A percentile compares a stretch with the other conserved stretches of the same genome.
phyloP scores from a whole-genome alignment of 257 asterid genomes.

The Solanum bukasovii region DNA sequence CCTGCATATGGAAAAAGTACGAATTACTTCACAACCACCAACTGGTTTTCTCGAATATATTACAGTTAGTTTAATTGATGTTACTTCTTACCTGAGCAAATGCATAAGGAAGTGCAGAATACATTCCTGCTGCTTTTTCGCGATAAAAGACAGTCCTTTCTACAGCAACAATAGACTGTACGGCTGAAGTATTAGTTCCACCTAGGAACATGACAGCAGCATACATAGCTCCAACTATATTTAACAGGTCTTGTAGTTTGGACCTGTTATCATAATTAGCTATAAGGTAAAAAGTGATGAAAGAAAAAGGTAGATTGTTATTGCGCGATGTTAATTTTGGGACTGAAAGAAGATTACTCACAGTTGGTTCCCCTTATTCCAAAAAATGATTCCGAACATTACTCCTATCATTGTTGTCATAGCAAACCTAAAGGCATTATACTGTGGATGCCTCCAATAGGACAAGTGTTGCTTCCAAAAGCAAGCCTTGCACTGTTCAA shows the following conservation, averaged over 20 bases:
- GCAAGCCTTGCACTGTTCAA: slow-evolving; percentile 65
- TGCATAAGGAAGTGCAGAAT: slow-evolving; percentile 76
- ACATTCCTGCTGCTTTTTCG: slow-evolving; percentile 84
- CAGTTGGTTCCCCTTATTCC: slow-evolving; percentile 60
- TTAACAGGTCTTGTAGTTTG: slow-evolving; percentile 56
- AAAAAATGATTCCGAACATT: slow-evolving; percentile 58
- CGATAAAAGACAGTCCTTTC: slow-evolving; percentile 79
- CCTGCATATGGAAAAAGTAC: no score
- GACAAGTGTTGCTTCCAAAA: slow-evolving; percentile 74
- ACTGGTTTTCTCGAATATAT: no score
- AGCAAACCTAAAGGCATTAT: slow-evolving; percentile 53
- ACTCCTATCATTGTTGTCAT: slow-evolving; percentile 54
- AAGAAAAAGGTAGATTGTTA: background rate
- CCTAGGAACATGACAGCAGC: slow-evolving; percentile 78
- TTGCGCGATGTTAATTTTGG: background rate
- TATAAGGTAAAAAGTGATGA: background rate
- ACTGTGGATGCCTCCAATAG: slow-evolving; percentile 73
- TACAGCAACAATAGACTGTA: slow-evolving; percentile 65
- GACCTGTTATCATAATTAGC: slow-evolving; percentile 28
- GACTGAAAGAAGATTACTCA: slow-evolving; percentile 18
- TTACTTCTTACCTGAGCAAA: slow-evolving; percentile 34
- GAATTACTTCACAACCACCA: no score
- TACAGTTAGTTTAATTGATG: background rate
- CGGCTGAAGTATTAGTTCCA: slow-evolving; percentile 62
- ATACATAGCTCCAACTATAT: slow-evolving; percentile 72